These are phyloP conservation scores for Apiospora aurea DNA, from an alignment of 2,329 filamentous ascomycete genomes.

Conservation along the genomic window DNA sequence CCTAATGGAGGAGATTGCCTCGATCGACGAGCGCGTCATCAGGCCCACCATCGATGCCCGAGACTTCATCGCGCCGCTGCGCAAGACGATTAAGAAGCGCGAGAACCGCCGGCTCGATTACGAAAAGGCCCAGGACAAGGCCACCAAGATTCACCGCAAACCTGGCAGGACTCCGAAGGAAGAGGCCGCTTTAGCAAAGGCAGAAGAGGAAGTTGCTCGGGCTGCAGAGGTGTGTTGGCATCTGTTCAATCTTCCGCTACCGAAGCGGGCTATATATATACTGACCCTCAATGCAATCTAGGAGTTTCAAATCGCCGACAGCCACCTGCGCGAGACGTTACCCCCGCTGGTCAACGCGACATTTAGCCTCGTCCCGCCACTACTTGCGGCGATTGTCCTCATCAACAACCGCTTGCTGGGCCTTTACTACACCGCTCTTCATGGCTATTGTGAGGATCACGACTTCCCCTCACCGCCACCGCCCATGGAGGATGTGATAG, in stretches of 20 bases:
- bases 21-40: constrained; percentile 75
- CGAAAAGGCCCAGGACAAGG: constrained; percentile 77
- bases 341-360: constrained; percentile 75
- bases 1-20: constrained; percentile 72
- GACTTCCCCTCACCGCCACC: constrained; percentile 76
- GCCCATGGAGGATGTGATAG: constrained; percentile 74
- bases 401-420: constrained; percentile 81
- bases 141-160: constrained; percentile 75
- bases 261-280: background rate
- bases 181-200: constrained; percentile 72
- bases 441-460: constrained; percentile 74
- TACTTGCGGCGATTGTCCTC: constrained; percentile 74
- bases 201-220: constrained; percentile 72
- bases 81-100: constrained; percentile 84
- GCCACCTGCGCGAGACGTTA: constrained; percentile 73
- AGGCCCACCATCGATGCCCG: constrained; percentile 74
- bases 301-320: constrained; percentile 78
- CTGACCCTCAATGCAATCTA: constrained; percentile 39
- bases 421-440: constrained; percentile 78
- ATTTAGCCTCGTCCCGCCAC: constrained; percentile 75
- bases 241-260: constrained; percentile 1
- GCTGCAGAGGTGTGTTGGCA: constrained; percentile 63
- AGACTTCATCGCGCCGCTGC: constrained; percentile 72
- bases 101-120: constrained; percentile 84
- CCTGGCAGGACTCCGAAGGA: constrained; percentile 75